These are phyloP conservation scores for Tilletia caries DNA, from an alignment of 1,284 basidiomycete genomes.

Conservation along the genomic window DNA sequence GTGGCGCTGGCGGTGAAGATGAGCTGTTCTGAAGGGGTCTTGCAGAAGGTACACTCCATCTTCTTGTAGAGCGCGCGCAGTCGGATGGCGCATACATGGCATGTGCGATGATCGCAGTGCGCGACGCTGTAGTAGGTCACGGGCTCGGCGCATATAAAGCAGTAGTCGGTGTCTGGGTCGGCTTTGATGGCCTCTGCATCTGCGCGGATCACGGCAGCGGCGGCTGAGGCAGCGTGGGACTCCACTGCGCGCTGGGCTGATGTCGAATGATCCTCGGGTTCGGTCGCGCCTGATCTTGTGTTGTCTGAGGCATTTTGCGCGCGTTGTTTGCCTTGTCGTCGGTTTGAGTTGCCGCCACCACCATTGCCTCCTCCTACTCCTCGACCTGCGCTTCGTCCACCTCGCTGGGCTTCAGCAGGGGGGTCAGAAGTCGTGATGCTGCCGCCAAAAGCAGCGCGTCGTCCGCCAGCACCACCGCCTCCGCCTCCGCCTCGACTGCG, in stretches of 20 bases:
- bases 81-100: slow-evolving; percentile 88
- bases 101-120: slow-evolving; percentile 86
- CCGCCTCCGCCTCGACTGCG: neutral
- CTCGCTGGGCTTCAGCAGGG: neutral
- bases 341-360: neutral
- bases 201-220: neutral
- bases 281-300: neutral
- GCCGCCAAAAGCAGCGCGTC: slow-evolving; percentile 10
- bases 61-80: slow-evolving; percentile 84
- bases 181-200: slow-evolving; percentile 55
- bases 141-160: slow-evolving; percentile 94
- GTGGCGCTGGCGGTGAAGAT: slow-evolving; percentile 72
- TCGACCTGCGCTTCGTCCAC: neutral
- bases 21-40: slow-evolving; percentile 65
- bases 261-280: neutral
- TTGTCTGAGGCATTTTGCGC: neutral
- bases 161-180: slow-evolving; percentile 57
- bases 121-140: slow-evolving; percentile 85
- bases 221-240: slow-evolving; percentile 16
- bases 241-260: neutral
- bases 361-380: slow-evolving; percentile 5
- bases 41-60: slow-evolving; percentile 89
- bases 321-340: slow-evolving; percentile 5
- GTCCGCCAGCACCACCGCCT: neutral
- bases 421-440: neutral